phyloP scores from a whole-genome alignment of 2,329 filamentous ascomycete genomes.

The Beauveria australis region DNA sequence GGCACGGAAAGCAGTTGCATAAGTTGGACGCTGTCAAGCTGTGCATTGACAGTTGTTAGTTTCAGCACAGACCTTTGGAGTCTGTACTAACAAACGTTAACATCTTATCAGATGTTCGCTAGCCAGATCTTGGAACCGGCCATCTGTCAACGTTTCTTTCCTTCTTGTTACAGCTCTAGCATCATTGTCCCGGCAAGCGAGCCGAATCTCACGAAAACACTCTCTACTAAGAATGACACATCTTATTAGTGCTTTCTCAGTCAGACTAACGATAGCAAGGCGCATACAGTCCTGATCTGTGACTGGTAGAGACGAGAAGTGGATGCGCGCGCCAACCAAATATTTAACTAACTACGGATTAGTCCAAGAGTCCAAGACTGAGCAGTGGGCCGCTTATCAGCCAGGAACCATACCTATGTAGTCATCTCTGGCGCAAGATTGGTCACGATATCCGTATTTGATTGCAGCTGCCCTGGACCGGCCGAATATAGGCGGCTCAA shows the following conservation, averaged over 20 bases:
- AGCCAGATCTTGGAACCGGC: background rate
- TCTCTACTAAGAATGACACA: background rate
- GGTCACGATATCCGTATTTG: background rate
- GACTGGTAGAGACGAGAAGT: background rate
- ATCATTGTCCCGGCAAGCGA: background rate
- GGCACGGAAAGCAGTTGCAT: background rate
- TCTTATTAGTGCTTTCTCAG: background rate
- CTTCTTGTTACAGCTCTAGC: background rate
- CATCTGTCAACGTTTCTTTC: background rate
- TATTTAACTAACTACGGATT: no score
- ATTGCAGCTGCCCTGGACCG: background rate
- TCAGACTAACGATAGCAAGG: background rate
- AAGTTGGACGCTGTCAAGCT: background rate
- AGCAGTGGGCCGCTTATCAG: slow-evolving; percentile 8
- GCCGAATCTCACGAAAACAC: background rate
- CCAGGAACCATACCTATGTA: background rate
- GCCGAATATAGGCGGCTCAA: slow-evolving; percentile 4
- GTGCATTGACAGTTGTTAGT: background rate
- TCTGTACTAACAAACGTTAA: background rate
- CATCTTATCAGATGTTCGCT: slow-evolving; percentile 1
- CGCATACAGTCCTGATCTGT: background rate
- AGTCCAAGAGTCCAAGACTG: slow-evolving; percentile 1
- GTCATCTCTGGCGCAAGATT: background rate
- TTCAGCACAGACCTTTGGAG: slow-evolving; percentile 1
- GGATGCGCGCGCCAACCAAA: slow-evolving; percentile 2